phyloP scores from a whole-genome alignment of 495 filamentous ascomycete genomes.

The Tuber indicum region DNA sequence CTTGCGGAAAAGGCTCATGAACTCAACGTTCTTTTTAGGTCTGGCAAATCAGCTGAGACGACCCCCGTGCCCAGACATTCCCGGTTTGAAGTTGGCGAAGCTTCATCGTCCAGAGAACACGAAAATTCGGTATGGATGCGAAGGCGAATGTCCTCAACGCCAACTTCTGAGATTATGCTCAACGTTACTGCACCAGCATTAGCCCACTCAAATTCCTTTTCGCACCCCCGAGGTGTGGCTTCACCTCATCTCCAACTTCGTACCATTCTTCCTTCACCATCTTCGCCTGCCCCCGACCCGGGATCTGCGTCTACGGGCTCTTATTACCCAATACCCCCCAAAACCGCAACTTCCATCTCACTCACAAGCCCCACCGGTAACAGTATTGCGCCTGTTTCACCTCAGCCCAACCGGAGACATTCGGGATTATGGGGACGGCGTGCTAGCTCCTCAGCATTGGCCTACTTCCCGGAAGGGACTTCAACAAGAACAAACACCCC shows the following conservation, averaged over 20 bases:
- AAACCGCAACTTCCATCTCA: constrained; percentile 34
- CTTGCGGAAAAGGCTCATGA: constrained; percentile 38
- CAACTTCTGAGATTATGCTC: constrained; percentile 18
- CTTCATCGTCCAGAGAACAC: constrained; percentile 20
- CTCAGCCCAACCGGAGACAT: constrained; percentile 11
- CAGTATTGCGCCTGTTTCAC: constrained; percentile 11
- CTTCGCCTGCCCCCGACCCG: neutral
- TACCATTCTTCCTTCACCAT: constrained; percentile 36
- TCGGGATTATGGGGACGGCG: constrained; percentile 26
- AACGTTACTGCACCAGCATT: constrained; percentile 17
- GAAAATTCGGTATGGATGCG: constrained; percentile 24
- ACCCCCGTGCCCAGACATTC: constrained; percentile 12
- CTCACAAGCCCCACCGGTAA: constrained; percentile 23
- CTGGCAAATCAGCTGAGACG: constrained; percentile 26
- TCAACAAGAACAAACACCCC: constrained; percentile 6
- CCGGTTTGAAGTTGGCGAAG: constrained; percentile 22
- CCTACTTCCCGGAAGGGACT: constrained; percentile 19
- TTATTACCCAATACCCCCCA: constrained; percentile 35
- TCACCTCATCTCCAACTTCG: constrained; percentile 36
- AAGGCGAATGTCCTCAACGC: constrained; percentile 30
- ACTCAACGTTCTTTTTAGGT: constrained; percentile 34
- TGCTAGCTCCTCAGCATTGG: constrained; percentile 22
- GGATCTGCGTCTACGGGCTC: constrained; percentile 23
- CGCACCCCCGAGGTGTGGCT: constrained; percentile 17
- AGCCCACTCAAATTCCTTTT: constrained; percentile 12